These are phyloP conservation scores for Malassezia psittaci DNA, from an alignment of 1,284 basidiomycete species.

Conservation along the genomic window DNA sequence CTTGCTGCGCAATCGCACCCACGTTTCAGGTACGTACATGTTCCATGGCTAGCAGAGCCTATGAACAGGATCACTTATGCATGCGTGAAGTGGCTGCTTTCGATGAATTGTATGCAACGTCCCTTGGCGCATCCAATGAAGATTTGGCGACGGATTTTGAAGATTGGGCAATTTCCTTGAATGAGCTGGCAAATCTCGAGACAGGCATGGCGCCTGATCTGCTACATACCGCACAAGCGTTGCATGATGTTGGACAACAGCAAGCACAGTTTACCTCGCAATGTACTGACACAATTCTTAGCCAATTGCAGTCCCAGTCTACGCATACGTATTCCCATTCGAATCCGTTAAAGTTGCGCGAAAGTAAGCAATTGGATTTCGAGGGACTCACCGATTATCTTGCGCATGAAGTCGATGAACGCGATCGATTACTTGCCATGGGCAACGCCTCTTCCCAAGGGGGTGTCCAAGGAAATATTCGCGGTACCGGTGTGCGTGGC, in stretches of 20 bases:
- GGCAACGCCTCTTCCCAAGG: conserved; percentile 27
- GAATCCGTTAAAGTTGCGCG: conserved; percentile 79
- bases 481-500: conserved; percentile 61
- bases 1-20: conserved; percentile 25
- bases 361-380: conserved; percentile 97
- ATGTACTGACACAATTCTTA: conserved; percentile 60
- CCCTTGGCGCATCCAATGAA: conserved; percentile 30
- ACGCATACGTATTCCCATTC: conserved; percentile 81
- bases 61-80: conserved; percentile 18
- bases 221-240: conserved; percentile 86
- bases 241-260: conserved; percentile 60
- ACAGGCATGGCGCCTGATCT: conserved; percentile 93
- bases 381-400: conserved; percentile 94
- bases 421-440: conserved; percentile 61
- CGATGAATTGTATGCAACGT: conserved; percentile 35
- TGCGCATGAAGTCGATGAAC: conserved; percentile 75
- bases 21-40: conserved; percentile 61
- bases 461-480: conserved; percentile 44
- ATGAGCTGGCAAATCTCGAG: conserved; percentile 92
- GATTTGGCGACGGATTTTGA: conserved; percentile 84
- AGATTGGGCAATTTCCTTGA: conserved; percentile 84
- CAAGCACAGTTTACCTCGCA: conserved; percentile 29
- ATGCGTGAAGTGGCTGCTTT: conserved; percentile 23
- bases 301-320: conserved; percentile 76
- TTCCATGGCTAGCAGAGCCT: conserved; percentile 3